phyloP scores from a whole-genome alignment of 495 filamentous ascomycete genomes.

The Recurvomyces mirabilis region DNA sequence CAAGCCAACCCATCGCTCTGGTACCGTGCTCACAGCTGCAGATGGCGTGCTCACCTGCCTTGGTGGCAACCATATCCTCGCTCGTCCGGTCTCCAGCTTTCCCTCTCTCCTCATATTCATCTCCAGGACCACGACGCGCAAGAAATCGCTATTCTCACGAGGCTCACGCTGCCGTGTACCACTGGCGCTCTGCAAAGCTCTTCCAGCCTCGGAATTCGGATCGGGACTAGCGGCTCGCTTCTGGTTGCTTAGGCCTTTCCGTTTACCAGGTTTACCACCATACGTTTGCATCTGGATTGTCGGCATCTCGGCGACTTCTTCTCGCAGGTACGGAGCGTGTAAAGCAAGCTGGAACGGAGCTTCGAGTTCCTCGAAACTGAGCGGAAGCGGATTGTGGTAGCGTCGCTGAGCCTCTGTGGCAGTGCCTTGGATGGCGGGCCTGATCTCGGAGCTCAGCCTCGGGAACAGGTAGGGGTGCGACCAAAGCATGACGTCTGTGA shows the following conservation, averaged over 20 bases:
- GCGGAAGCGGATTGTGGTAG: conserved; percentile 75
- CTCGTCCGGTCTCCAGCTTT: conserved; percentile 76
- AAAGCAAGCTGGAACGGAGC: conserved; percentile 13
- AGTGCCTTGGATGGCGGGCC: conserved; percentile 44
- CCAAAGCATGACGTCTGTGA: conserved; percentile 71
- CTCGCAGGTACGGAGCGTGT: conserved; percentile 16
- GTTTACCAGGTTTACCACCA: conserved; percentile 15
- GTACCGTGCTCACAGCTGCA: background rate
- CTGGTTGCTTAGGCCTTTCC: conserved; percentile 7
- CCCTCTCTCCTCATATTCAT: conserved; percentile 93
- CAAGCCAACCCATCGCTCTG: conserved; percentile 17
- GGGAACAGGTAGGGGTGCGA: conserved; percentile 75
- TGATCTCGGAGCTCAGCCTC: conserved; percentile 76
- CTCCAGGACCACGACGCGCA: conserved; percentile 87
- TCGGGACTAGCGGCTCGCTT: conserved; percentile 2
- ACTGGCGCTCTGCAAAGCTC: conserved; percentile 22
- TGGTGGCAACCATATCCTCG: conserved; percentile 78
- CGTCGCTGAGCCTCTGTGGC: conserved; percentile 64
- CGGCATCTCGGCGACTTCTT: conserved; percentile 8
- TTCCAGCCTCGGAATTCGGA: conserved; percentile 26
- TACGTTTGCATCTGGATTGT: conserved; percentile 34
- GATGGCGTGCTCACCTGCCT: conserved; percentile 37
- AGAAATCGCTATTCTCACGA: conserved; percentile 87
- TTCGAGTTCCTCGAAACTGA: conserved; percentile 20
- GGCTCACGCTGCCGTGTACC: conserved; percentile 71